Conservation (phyloP, 257 asterid genomes). For the Gardenia jasminoides region DNA sequence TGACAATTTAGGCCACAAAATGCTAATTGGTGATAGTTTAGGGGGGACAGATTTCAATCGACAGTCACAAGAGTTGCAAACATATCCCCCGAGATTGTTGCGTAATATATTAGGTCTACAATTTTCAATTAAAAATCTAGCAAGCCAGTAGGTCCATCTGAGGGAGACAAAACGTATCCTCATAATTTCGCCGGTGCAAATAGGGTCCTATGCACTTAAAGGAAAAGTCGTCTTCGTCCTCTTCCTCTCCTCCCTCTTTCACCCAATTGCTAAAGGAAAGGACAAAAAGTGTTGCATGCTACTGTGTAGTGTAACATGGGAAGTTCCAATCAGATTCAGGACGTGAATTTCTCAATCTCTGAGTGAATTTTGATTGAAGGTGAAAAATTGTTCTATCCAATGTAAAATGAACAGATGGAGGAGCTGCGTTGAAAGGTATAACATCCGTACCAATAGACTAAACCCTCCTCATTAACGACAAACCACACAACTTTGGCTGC, state of each 20-base stretch:
- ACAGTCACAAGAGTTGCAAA: neutral
- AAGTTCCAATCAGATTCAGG: neutral
- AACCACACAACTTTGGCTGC: neutral
- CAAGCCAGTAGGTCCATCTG: conserved; percentile 10
- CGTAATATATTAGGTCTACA: neutral
- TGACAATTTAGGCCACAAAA: neutral
- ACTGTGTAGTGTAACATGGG: neutral
- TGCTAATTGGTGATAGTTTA: no score
- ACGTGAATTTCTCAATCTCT: neutral
- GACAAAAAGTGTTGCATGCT: neutral
- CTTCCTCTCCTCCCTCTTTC: neutral
- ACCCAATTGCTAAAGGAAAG: neutral
- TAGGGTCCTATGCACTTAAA: conserved; percentile 10
- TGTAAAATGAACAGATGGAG: neutral
- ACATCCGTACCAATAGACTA: neutral
- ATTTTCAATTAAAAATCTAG: neutral
- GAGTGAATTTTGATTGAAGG: neutral
- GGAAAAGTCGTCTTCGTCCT: neutral
- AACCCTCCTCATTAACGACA: neutral
- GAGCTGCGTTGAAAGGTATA: neutral
- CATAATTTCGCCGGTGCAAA: conserved; percentile 9
- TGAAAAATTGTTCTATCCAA: neutral
- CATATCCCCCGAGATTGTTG: neutral
- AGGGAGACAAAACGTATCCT: conserved; percentile 16
- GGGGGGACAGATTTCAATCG: no score